Evolutionary conservation across 306 rosid species (phyloP).

Genomic region (Styphnolobium japonicum): DNA sequence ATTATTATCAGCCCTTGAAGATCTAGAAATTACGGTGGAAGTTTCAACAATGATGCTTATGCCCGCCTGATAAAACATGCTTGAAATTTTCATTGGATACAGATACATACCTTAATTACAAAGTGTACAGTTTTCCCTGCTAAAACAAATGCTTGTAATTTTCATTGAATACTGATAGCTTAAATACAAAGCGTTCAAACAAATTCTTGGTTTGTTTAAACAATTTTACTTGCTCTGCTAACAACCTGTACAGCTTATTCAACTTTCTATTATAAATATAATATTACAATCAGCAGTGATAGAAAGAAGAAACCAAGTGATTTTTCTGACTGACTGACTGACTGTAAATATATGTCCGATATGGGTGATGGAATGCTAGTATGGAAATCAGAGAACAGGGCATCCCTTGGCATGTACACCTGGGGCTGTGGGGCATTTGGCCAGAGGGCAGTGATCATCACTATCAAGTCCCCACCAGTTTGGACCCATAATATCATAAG

Average conservation of each 20-base stretch:
- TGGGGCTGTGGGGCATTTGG: slow-evolving; percentile 66
- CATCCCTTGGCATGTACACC: slow-evolving; percentile 52
- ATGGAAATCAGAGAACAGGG: slow-evolving; percentile 34
- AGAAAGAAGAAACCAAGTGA: neutral
- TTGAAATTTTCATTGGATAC: neutral
- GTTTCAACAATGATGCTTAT: neutral
- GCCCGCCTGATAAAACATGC: neutral
- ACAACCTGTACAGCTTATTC: slow-evolving; percentile 14
- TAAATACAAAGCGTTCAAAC: neutral
- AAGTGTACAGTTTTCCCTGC: no score
- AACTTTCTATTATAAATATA: neutral
- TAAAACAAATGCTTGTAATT: no score
- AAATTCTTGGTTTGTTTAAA: neutral
- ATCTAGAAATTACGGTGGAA: no score
- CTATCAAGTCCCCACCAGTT: slow-evolving; percentile 59
- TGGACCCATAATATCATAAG: slow-evolving; percentile 38
- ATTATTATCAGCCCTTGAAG: no score
- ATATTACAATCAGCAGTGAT: neutral
- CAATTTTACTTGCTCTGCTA: neutral
- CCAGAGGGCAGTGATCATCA: slow-evolving; percentile 61
- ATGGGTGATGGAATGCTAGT: neutral
- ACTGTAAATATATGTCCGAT: no score
- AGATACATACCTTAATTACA: neutral
- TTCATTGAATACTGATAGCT: neutral
- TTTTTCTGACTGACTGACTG: no score